Base-by-base conservation (phyloP, 2,329 filamentous ascomycete species). In the Coniochaeta sp. region DNA sequence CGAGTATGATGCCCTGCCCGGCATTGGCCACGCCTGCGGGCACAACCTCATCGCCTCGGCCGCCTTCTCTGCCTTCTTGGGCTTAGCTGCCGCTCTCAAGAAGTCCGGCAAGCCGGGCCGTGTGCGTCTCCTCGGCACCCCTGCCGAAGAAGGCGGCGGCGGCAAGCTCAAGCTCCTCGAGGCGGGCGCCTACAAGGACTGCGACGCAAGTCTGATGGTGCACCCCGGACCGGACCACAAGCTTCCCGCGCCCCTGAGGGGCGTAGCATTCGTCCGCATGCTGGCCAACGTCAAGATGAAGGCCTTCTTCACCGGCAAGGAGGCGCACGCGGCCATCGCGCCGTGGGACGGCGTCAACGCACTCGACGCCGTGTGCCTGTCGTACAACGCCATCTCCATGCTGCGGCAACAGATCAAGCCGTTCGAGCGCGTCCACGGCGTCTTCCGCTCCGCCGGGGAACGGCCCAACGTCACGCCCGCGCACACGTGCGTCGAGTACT, bases 321-420 rank as follows among this genome's bases (percentile, higher is more conserved):
- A 71, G 42, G 70, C 76, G 0, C 76, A 79, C 50, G 75, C 76
- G 0, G 70, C 70, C 13, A 68, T 71, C 10, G 70, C 70, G 10
- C 76, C 75, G 0, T 78, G 74, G 74, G 67, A 76, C 16, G 75
- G 76, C 3, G 60, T 71, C 48, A 79, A 79, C 56, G 75, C 75
- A 0, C 67, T 78, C 2, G 76, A 79, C 55, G 75, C 75, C 7
- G 59, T 75, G 9, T 70, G 76, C 1, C 56, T 67, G 6, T 62
- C 64, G 0, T 69, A 71, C 58, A 70, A 65, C 64, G 50, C 67
- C 54, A 64, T 79, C 40, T 66, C 71, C 13, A 67, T 76, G 52
- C 59, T 78, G 26, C 69, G 76, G 3, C 75, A 80, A 63, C 77
- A 80, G 58, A 68, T 76, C 8, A 63, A 63, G 6, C 74, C 75